Evolutionary conservation across 106 monocot species (phyloP), one percentile per base, ranked within the genome.

Genomic region (Dendrobium huoshanense): DNA sequence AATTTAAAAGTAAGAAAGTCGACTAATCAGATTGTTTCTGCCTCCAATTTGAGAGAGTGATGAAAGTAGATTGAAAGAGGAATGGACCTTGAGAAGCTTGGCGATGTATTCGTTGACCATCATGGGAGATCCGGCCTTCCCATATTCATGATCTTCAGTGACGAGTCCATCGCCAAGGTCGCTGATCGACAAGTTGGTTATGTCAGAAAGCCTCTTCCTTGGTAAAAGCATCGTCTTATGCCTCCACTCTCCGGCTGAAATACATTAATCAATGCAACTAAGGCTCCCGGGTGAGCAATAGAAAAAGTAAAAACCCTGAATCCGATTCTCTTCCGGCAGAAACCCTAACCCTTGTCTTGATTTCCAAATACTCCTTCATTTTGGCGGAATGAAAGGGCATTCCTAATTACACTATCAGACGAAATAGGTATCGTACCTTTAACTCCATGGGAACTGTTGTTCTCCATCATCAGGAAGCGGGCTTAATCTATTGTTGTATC

Each of bases 141-240:
- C 25, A 25, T 37, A 79, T 65, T 68, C 80, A 43, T 61, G 79
- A n/a, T 48, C 42, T 19, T 55, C 78, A 44, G 47, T 22, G 44
- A 24, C 54, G 10, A 81, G 44, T 18, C 59, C 48, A 8, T 9
- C 67, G 0, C 55, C 25, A 16, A 42, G 44, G 48, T 9, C 73
- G 3, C 24, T 27, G 58, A 31, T 55, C 4, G 67, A 49, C 31
- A 56, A 77, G 79, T 90, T 88, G 42, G 88, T 87, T 67, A 93
- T 88, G 72, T 90, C 90, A 13, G 85, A 85, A 20, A 90, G 88
- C 56, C 77, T 82, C 83, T 85, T 83, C 72, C 87, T 81, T 45
- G 67, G 27, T 4, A 17, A 76, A 64, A 40, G 9, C 20, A 33
- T 11, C 22, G 79, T 42, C 80, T 83, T 81, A 41, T 83, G 83